Conservation (phyloP, 2,329 filamentous ascomycete genomes). For the Sporothrix pseudoabietina region DNA sequence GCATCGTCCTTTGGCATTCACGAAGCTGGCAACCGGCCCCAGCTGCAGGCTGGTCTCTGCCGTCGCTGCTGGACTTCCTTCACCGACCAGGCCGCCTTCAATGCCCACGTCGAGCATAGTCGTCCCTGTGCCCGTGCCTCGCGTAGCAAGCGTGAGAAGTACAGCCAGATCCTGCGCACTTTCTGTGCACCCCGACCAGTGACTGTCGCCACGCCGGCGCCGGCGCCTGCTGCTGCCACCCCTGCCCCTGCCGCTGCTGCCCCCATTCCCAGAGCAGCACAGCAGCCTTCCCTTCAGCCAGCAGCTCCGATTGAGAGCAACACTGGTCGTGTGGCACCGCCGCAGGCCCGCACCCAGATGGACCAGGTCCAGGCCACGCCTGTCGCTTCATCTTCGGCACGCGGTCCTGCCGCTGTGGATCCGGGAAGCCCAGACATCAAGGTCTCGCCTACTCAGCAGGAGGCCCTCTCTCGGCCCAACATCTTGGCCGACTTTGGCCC, state of each 20-base stretch:
- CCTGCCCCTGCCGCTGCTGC: not conserved
- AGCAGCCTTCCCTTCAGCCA: constrained; percentile 5
- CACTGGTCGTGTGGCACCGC: not conserved
- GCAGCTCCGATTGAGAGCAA: constrained; percentile 4
- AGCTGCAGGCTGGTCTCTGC: constrained; percentile 41
- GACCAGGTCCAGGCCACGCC: not conserved
- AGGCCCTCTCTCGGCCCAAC: constrained; percentile 3
- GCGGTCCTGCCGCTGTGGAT: not conserved
- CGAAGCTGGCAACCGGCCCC: constrained; percentile 34
- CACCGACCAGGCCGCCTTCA: constrained; percentile 36
- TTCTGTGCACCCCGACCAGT: constrained; percentile 33
- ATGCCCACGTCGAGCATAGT: constrained; percentile 35
- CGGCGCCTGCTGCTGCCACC: not conserved
- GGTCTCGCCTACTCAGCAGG: constrained; percentile 9
- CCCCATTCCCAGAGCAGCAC: not conserved
- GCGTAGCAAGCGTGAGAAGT: constrained; percentile 41
- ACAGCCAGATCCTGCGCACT: constrained; percentile 36
- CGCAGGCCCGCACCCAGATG: not conserved
- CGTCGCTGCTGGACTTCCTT: constrained; percentile 42
- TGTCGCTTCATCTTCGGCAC: not conserved
- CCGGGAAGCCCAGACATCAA: constrained; percentile 17
- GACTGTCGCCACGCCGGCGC: not conserved
- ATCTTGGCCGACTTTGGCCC: not conserved
- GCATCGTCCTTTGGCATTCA: constrained; percentile 41
- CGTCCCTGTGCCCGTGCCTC: constrained; percentile 37